Conservation (phyloP, 441 rosid species). For the Euphorbia corollata region DNA sequence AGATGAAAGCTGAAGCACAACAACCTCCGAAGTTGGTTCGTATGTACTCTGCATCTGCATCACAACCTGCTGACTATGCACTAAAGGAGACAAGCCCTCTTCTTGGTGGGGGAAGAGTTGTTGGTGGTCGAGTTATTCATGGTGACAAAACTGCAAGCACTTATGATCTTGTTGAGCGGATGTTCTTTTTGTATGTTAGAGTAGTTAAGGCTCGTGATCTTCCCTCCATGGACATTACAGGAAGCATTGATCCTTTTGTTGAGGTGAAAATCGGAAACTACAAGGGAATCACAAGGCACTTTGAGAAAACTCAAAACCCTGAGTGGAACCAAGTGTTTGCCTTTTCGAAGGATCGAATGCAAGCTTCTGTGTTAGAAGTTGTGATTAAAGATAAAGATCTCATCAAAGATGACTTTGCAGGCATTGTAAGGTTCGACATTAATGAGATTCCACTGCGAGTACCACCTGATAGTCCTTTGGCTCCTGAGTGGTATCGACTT, state of each 20-base stretch:
- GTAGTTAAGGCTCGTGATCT: constrained; percentile 96
- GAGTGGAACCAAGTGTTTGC: constrained; percentile 97
- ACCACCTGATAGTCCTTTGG: constrained; percentile 92
- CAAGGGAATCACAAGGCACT: constrained; percentile 83
- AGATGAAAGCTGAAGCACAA: constrained; percentile 52
- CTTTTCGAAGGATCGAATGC: constrained; percentile 87
- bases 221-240: constrained; percentile 84
- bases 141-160: constrained; percentile 80
- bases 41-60: constrained; percentile 52
- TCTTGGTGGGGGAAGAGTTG: constrained; percentile 92
- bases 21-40: constrained; percentile 59
- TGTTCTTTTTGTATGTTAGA: constrained; percentile 80
- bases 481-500: constrained; percentile 88
- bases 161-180: constrained; percentile 86
- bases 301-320: constrained; percentile 73
- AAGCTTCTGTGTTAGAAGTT: constrained; percentile 77
- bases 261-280: constrained; percentile 86
- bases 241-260: constrained; percentile 86
- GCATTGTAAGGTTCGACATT: constrained; percentile 68
- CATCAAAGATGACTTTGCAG: constrained; percentile 72
- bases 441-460: constrained; percentile 78
- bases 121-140: constrained; percentile 76
- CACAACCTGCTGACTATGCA: constrained; percentile 77
- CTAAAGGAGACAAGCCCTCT: constrained; percentile 92
- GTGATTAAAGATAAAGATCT: constrained; percentile 81